A percentile compares a stretch with the other conserved stretches of the same genome.
Evolutionary conservation across 768 basidiomycete species (phyloP).

Genomic region (Terana coerulea): DNA sequence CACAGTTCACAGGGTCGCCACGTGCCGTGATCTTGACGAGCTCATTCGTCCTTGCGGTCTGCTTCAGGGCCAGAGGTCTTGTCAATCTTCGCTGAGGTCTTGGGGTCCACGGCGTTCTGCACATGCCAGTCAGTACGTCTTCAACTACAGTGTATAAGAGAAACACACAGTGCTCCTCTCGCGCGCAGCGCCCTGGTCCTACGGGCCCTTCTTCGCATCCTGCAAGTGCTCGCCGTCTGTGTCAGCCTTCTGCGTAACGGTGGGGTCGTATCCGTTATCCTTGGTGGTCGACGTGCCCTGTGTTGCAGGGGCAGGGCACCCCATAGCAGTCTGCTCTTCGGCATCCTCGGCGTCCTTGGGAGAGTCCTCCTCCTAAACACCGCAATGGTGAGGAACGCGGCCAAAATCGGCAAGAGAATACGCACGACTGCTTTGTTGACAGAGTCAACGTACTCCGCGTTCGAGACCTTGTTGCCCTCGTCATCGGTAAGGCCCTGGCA

Average conservation of each 20-base stretch:
- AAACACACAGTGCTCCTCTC: too few species aligned
- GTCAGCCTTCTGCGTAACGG: neutral
- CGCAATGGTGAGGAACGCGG: neutral
- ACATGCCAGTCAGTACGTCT: too few species aligned
- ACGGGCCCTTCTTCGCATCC: too few species aligned
- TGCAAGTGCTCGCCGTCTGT: too few species aligned
- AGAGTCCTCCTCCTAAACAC: conserved; percentile 27
- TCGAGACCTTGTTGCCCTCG: conserved; percentile 37
- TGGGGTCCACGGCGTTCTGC: neutral
- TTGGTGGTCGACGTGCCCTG: too few species aligned
- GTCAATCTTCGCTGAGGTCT: neutral
- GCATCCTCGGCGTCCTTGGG: conserved; percentile 24
- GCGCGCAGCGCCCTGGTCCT: too few species aligned
- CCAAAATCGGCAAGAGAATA: neutral
- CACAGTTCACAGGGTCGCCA: too few species aligned
- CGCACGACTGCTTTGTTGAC: conserved; percentile 24
- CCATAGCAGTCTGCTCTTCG: neutral
- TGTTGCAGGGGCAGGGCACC: too few species aligned
- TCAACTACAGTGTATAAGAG: too few species aligned
- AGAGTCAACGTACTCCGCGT: conserved; percentile 29
- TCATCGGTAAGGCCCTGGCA: conserved; percentile 31
- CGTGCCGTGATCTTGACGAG: too few species aligned
- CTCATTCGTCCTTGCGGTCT: conserved; percentile 2
- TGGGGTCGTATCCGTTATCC: too few species aligned
- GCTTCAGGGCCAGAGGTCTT: neutral